Conservation (phyloP, 2,329 filamentous ascomycete genomes). For the Ascochyta pisi region DNA sequence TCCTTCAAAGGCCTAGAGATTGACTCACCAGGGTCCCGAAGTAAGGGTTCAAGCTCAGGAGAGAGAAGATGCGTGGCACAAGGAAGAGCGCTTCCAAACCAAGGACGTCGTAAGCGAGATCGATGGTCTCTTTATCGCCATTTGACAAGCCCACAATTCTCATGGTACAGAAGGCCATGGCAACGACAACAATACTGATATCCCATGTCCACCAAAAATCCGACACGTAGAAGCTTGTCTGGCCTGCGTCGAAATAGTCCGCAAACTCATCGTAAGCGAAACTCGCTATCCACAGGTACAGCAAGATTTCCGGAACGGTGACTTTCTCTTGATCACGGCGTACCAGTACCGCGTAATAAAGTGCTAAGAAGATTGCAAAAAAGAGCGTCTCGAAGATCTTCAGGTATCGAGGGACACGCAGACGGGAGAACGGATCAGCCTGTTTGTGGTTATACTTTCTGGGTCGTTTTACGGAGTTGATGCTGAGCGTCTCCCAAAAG, state of each 20-base stretch:
- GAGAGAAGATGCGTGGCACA: constrained; percentile 83
- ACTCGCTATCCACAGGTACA: constrained; percentile 86
- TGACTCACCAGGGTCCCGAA: constrained; percentile 74
- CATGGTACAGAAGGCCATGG: constrained; percentile 72
- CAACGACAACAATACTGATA: constrained; percentile 71
- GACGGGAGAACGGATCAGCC: constrained; percentile 63
- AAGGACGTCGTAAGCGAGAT: constrained; percentile 86
- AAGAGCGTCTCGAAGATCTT: constrained; percentile 86
- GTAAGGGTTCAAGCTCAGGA: constrained; percentile 86
- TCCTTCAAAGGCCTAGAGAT: too few species aligned
- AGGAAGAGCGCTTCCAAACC: constrained; percentile 88
- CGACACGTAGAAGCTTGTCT: constrained; percentile 66
- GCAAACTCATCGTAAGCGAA: constrained; percentile 82
- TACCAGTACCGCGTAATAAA: constrained; percentile 89
- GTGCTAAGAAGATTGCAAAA: constrained; percentile 74
- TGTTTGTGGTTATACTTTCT: constrained; percentile 71
- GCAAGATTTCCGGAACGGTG: constrained; percentile 71
- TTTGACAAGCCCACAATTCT: constrained; percentile 71
- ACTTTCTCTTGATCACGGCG: constrained; percentile 72
- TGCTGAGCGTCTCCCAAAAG: constrained; percentile 82
- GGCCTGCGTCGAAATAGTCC: constrained; percentile 82
- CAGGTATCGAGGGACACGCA: constrained; percentile 82
- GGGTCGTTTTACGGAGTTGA: constrained; percentile 75
- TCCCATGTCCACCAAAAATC: constrained; percentile 47
- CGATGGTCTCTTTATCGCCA: constrained; percentile 68